Evolutionary conservation across 2,329 filamentous ascomycete genomes (phyloP), one percentile per base, ranked within the genome.

Genomic region (Orbilia quercus): DNA sequence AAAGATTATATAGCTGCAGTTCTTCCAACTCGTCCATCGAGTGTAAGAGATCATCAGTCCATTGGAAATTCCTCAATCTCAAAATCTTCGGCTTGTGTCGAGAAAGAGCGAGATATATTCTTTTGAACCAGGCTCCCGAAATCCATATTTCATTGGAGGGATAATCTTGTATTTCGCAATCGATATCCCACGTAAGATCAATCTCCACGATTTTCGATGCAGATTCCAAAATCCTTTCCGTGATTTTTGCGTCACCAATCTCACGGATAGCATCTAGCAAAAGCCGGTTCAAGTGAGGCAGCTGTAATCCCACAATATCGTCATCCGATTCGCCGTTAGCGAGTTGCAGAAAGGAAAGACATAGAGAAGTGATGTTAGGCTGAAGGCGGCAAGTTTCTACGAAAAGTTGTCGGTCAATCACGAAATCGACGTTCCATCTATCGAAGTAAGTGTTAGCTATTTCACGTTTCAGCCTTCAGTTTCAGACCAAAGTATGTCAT

Each of bases 271-370:
- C 40, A n/a, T 14, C 38, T 3, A 69, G 14, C 2, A 16, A 42
- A n/a, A 69, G n/a, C 16, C 5, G 28, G 16, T 54, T 53, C 7
- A 69, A 44, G 12, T 54, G 53, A n/a, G 64, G 64, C 7, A 69
- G 38, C 2, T 54, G n/a, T 14, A 69, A 16, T 14, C 31, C 34
- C 2, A 18, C 18, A 2, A 69, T 18, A 18, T 44, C 22, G 11
- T 47, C 31, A 1, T 31, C 25, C 18, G 36, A 45, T n/a, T 59
- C 20, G n/a, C 18, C 20, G 2, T 38, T n/a, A 18, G 28, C 34
- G n/a, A 34, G 34, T n/a, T 22, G 36, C 12, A 23, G 34, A 44
- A 59, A 60, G 7, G 45, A 59, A 16, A 69, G n/a, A 22, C 53
- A 31, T 22, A 69, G 64, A 16, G 47, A 50, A 4, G 40, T 38